phyloP scores from a whole-genome alignment of 2,329 filamentous ascomycete genomes.

The Xylariaceae sp. region DNA sequence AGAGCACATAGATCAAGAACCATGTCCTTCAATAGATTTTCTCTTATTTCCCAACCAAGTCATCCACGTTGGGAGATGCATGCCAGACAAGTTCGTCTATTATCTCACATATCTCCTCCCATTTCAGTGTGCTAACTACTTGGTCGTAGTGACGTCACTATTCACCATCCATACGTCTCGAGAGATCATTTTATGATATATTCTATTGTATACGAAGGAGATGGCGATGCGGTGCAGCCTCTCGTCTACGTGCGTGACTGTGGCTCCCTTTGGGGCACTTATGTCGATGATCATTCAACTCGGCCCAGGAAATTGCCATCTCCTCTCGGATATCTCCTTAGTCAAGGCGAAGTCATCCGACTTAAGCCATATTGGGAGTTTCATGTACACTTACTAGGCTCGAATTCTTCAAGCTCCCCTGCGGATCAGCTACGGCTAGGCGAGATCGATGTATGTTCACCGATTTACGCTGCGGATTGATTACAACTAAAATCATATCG shows the following conservation, averaged over 20 bases:
- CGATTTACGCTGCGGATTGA: background rate
- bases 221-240: conserved; percentile 33
- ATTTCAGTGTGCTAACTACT: background rate
- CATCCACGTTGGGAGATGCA: conserved; percentile 27
- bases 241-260: conserved; percentile 63
- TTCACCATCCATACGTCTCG: conserved; percentile 53
- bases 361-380: conserved; percentile 47
- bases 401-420: conserved; percentile 2
- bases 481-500: conserved; percentile 24
- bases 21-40: conserved; percentile 24
- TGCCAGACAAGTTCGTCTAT: conserved; percentile 28
- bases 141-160: conserved; percentile 44
- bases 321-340: conserved; percentile 54
- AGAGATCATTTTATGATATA: conserved; percentile 63
- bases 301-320: conserved; percentile 44
- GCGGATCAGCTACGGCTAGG: conserved; percentile 40
- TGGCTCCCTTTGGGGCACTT: conserved; percentile 60
- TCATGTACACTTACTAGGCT: conserved; percentile 39
- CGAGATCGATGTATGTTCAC: conserved; percentile 43
- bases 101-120: background rate
- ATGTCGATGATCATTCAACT: conserved; percentile 54
- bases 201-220: conserved; percentile 56
- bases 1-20: background rate
- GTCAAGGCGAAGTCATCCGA: conserved; percentile 56
- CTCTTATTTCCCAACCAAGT: conserved; percentile 21